A percentile compares a stretch with the other conserved stretches of the same genome.
Conservation (phyloP, 768 basidiomycete species). For the Termitomyces sp. region DNA sequence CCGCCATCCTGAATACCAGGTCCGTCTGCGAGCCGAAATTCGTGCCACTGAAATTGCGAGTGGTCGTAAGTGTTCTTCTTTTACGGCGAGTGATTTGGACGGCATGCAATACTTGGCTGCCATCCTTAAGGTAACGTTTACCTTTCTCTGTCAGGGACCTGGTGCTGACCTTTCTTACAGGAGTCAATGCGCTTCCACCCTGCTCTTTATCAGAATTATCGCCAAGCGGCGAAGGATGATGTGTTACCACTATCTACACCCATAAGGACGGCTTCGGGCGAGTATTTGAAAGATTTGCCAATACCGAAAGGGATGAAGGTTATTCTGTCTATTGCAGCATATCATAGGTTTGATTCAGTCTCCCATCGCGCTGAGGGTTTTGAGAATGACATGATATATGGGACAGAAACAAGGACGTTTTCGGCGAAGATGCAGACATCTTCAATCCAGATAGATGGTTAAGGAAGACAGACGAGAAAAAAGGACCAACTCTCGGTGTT, state of each 20-base stretch:
- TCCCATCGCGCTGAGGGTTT: neutral
- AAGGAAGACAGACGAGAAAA: slow-evolving; percentile 30
- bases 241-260: slow-evolving; percentile 57
- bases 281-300: slow-evolving; percentile 37
- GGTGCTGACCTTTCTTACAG: slow-evolving; percentile 16
- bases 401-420: slow-evolving; percentile 42
- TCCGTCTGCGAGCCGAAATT: slow-evolving; percentile 59
- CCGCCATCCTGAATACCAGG: slow-evolving; percentile 53
- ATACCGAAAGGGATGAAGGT: slow-evolving; percentile 50
- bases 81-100: slow-evolving; percentile 46
- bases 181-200: slow-evolving; percentile 55
- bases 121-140: slow-evolving; percentile 38
- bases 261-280: slow-evolving; percentile 42
- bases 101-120: slow-evolving; percentile 46
- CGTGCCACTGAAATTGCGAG: slow-evolving; percentile 31
- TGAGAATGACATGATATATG: neutral
- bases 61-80: slow-evolving; percentile 35
- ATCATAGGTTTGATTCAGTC: slow-evolving; percentile 40
- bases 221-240: slow-evolving; percentile 50
- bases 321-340: slow-evolving; percentile 49
- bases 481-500: slow-evolving; percentile 38
- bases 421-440: slow-evolving; percentile 52
- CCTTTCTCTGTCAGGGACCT: neutral
- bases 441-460: slow-evolving; percentile 61
- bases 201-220: slow-evolving; percentile 49